These are phyloP conservation scores for Coccinonectria pachysandricola DNA, from an alignment of 2,329 filamentous ascomycete species.

Conservation along the genomic window DNA sequence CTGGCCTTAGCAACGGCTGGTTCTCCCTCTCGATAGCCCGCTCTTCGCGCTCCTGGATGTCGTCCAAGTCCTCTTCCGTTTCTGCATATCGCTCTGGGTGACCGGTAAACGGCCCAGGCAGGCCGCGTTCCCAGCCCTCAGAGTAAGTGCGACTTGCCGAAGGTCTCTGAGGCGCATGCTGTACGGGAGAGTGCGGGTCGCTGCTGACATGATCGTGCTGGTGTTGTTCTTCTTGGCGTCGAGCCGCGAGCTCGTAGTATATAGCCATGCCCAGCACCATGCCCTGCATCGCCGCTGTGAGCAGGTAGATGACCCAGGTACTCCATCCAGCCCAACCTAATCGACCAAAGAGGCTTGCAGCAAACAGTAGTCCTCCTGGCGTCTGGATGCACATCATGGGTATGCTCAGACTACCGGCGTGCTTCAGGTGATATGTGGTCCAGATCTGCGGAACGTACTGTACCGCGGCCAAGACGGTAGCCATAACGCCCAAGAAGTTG, in stretches of 20 bases:
- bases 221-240: conserved; percentile 22
- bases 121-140: conserved; percentile 40
- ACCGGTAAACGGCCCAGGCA: conserved; percentile 40
- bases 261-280: conserved; percentile 70
- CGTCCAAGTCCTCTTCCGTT: conserved; percentile 40
- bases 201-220: conserved; percentile 13
- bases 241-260: conserved; percentile 53
- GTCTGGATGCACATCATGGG: conserved; percentile 99
- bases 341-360: conserved; percentile 68
- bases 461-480: conserved; percentile 67
- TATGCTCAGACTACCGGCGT: conserved; percentile 85
- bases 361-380: conserved; percentile 83
- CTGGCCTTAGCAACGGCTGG: conserved; percentile 38
- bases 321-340: conserved; percentile 84
- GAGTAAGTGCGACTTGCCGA: conserved; percentile 35
- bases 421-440: conserved; percentile 76
- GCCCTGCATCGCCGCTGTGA: conserved; percentile 81
- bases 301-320: conserved; percentile 83
- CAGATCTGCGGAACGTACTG: conserved; percentile 95
- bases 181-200: conserved; percentile 19
- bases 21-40: conserved; percentile 39
- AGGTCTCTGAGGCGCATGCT: conserved; percentile 24
- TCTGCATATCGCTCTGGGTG: conserved; percentile 43
- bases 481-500: conserved; percentile 70
- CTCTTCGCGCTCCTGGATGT: conserved; percentile 40